Base-by-base conservation (phyloP, 2,329 filamentous ascomycete genomes). In the Grosmannia serpens region DNA sequence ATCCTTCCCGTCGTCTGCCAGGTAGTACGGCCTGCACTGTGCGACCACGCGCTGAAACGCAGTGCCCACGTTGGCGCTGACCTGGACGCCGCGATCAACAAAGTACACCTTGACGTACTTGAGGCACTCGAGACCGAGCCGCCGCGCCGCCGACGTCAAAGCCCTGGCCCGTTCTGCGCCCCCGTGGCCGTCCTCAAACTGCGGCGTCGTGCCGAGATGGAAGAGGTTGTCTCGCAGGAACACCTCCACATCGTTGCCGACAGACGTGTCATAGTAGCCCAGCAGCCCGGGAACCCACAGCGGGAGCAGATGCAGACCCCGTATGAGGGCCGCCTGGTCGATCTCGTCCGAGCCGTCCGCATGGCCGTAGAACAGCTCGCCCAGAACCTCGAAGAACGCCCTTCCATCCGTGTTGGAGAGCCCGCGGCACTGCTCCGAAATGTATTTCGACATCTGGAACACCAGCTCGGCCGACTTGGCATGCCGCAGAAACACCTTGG, bases 241-340 rank as follows among this genome's bases (percentile, higher is more conserved):
- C 0, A 64, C 62, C 56, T 78, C 74, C 5, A 77, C 73, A 3
- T 70, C 70, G 8, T 61, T 62, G 55, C 75, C 73, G 20, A 81
- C 73, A 3, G 66, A 63, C 6, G 67, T 60, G 54, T 82, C 77
- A 27, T 71, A 71, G 62, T 75, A 78, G 9, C 72, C 74, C 35
- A 84, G 68, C 27, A 83, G 66, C 27, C 71, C 70, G 1, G 81
- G 80, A 5, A 70, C 75, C 81, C 81, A 84, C n/a, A 68, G 63
- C 0, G 76, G 72, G 27, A 77, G 51, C 51, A 67, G 64, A 22
- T 67, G 64, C 55, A 73, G 46, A 22, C 67, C 62, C 13, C 55
- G 51, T 46, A 60, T 29, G 1, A 55, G 24, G 2, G 57, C 53
- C 5, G 17, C 20, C 46, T 50, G 27, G 49, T 47, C 26, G 20